Conservation (phyloP, 768 basidiomycete genomes). For the Calocybe cyanea region DNA sequence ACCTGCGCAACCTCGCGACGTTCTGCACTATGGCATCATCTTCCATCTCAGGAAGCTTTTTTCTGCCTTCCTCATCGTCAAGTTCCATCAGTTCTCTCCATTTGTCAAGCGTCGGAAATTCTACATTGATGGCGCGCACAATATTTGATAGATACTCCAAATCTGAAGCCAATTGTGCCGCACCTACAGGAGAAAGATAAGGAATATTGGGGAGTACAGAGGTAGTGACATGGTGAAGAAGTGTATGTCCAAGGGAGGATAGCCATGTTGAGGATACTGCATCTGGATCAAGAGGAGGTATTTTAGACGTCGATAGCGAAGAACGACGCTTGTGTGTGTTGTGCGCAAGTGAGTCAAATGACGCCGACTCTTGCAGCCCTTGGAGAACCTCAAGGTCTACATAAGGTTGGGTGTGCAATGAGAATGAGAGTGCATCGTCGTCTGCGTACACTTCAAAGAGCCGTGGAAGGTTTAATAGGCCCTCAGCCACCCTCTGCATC, state of each 20-base stretch:
- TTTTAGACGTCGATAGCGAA: constrained; percentile 34
- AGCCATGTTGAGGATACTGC: constrained; percentile 89
- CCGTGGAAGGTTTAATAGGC: constrained; percentile 88
- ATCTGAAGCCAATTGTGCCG: constrained; percentile 83
- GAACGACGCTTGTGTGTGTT: constrained; percentile 38
- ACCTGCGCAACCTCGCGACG: constrained; percentile 29
- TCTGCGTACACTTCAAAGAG: constrained; percentile 93
- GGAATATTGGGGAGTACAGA: constrained; percentile 70
- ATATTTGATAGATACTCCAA: constrained; percentile 90
- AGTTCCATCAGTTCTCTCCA: constrained; percentile 75
- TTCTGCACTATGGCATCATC: constrained; percentile 24
- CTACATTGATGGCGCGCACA: constrained; percentile 85
- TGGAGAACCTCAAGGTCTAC: constrained; percentile 54
- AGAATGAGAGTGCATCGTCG: constrained; percentile 88
- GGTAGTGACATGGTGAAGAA: constrained; percentile 69
- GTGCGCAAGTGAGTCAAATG: constrained; percentile 25
- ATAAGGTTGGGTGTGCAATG: constrained; percentile 76
- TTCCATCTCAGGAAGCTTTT: constrained; percentile 24
- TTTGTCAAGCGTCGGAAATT: constrained; percentile 70
- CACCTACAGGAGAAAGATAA: constrained; percentile 59
- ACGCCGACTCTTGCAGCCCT: constrained; percentile 37
- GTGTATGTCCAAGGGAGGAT: constrained; percentile 78
- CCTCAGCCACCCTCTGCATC: constrained; percentile 87
- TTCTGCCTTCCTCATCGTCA: constrained; percentile 48
- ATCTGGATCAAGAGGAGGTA: constrained; percentile 58